These are phyloP conservation scores for Thielaviopsis populi DNA, from an alignment of 2,329 filamentous ascomycete genomes.

Conservation along the genomic window DNA sequence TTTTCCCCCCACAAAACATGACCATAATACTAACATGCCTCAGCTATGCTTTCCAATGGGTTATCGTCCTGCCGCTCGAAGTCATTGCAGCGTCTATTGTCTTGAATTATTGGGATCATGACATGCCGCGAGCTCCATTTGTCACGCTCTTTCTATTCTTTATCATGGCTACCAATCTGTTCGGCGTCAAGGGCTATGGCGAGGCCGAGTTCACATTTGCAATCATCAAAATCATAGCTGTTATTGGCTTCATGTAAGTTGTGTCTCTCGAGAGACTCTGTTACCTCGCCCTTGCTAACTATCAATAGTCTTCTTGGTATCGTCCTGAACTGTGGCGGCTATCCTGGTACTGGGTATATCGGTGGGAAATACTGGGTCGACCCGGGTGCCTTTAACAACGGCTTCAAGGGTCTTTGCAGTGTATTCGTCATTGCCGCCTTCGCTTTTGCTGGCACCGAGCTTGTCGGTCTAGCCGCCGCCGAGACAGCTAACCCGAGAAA, in stretches of 20 bases:
- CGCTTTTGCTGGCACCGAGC: slow-evolving; percentile 59
- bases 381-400: slow-evolving; percentile 73
- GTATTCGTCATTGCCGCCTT: slow-evolving; percentile 67
- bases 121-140: slow-evolving; percentile 55
- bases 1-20: background rate
- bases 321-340: slow-evolving; percentile 71
- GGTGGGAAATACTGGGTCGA: slow-evolving; percentile 61
- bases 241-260: slow-evolving; percentile 73
- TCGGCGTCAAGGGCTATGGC: slow-evolving; percentile 76
- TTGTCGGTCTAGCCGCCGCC: slow-evolving; percentile 61
- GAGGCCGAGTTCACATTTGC: slow-evolving; percentile 83
- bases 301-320: slow-evolving; percentile 60
- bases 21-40: slow-evolving; percentile 6
- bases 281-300: slow-evolving; percentile 5
- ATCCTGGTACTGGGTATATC: slow-evolving; percentile 58
- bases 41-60: slow-evolving; percentile 77
- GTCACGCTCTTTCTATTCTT: slow-evolving; percentile 65
- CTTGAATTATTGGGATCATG: slow-evolving; percentile 60
- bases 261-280: background rate
- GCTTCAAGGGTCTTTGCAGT: slow-evolving; percentile 68
- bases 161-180: slow-evolving; percentile 72
- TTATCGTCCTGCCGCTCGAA: slow-evolving; percentile 68
- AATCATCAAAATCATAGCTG: slow-evolving; percentile 69
- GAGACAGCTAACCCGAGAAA: slow-evolving; percentile 69
- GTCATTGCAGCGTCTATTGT: slow-evolving; percentile 78